Percentiles rank a stretch among this genome's conserved stretches.
Conservation (phyloP, 495 filamentous ascomycete species). For the Annulohypoxylon moriforme region DNA sequence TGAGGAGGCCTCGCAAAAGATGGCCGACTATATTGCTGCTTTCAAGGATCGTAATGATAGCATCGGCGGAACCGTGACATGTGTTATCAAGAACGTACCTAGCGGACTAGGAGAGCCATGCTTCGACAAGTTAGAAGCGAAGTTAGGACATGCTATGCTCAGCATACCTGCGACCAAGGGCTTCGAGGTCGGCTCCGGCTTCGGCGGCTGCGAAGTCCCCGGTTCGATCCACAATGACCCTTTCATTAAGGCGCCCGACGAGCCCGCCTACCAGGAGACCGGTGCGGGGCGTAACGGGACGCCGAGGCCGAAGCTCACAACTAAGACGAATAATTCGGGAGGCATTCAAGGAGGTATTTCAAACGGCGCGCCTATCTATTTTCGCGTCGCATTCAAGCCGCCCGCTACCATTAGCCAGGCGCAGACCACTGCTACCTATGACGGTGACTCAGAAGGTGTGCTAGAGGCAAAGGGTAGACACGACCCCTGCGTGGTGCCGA, state of each 20-base stretch:
- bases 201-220: slow-evolving; percentile 86
- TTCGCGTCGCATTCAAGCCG: slow-evolving; percentile 95
- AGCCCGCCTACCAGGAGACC: slow-evolving; percentile 52
- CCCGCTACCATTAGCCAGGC: slow-evolving; percentile 95
- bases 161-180: slow-evolving; percentile 97
- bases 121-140: slow-evolving; percentile 97
- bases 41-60: slow-evolving; percentile 87
- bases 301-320: slow-evolving; percentile 70
- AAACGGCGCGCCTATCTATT: slow-evolving; percentile 95
- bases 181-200: slow-evolving; percentile 96
- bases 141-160: slow-evolving; percentile 95
- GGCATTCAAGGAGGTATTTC: slow-evolving; percentile 97
- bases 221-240: slow-evolving; percentile 95
- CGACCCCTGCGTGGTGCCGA: slow-evolving; percentile 94
- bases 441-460: slow-evolving; percentile 72
- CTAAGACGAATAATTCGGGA: slow-evolving; percentile 95
- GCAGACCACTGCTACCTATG: slow-evolving; percentile 86
- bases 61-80: slow-evolving; percentile 96
- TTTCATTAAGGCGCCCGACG: slow-evolving; percentile 69
- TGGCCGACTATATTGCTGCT: slow-evolving; percentile 83
- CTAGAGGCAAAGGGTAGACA: slow-evolving; percentile 95
- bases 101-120: slow-evolving; percentile 91
- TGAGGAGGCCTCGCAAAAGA: slow-evolving; percentile 68
- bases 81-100: slow-evolving; percentile 92
- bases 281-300: slow-evolving; percentile 52